Conservation (phyloP, 208 protist species). For the Acanthamoeba lenticulata region DNA sequence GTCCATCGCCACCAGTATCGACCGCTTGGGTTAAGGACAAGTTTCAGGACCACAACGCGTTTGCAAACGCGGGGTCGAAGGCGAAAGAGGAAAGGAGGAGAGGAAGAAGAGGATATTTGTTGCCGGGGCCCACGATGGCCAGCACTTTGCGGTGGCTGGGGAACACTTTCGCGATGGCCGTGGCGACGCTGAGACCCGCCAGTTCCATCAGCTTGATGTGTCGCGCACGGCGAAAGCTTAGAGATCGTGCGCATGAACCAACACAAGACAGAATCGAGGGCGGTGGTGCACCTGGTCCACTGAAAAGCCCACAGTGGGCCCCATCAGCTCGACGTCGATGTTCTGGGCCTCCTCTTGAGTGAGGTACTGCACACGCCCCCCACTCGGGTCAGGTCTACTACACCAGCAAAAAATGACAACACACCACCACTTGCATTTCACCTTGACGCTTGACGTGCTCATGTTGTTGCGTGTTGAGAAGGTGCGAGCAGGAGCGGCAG, state of each 20-base stretch:
- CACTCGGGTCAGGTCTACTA: too few species aligned
- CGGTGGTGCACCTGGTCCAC: background rate
- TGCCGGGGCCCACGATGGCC: conserved; percentile 44
- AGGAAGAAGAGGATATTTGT: conserved; percentile 64
- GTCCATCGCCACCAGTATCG: background rate
- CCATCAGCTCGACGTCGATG: conserved; percentile 39
- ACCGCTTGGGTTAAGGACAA: conserved; percentile 1
- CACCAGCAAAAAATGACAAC: too few species aligned
- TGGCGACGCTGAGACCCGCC: conserved; percentile 37
- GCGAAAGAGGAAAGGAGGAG: background rate
- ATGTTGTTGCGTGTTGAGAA: too few species aligned
- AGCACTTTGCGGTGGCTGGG: background rate
- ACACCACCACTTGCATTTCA: too few species aligned
- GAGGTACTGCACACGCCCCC: conserved; percentile 10
- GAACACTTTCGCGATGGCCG: conserved; percentile 41
- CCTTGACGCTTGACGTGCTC: too few species aligned
- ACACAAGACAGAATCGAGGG: background rate
- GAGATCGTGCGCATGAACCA: background rate
- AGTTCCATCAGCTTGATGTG: conserved; percentile 46
- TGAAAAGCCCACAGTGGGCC: background rate
- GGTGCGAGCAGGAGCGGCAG: too few species aligned
- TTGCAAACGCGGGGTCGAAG: background rate
- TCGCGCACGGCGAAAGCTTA: background rate
- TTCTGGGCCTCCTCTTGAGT: conserved; percentile 25
- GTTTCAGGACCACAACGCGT: background rate